These are phyloP conservation scores for Cladophialophora carrionii DNA, from an alignment of 2,329 filamentous ascomycete species.

Conservation along the genomic window DNA sequence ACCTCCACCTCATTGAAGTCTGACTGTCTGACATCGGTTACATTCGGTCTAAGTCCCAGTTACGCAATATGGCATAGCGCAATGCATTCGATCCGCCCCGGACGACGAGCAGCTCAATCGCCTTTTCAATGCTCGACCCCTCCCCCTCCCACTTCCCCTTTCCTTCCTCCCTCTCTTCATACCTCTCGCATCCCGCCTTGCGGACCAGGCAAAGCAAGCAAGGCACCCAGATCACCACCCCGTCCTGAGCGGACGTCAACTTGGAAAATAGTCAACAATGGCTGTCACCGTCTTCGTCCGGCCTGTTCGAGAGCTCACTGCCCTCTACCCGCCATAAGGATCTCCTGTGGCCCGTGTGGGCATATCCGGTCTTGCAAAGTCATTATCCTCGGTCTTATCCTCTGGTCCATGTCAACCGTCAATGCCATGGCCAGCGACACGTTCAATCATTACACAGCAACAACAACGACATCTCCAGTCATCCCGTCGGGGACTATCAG, in stretches of 20 bases:
- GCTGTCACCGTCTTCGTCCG: constrained; percentile 12
- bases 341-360: constrained; percentile 28
- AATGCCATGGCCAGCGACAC: constrained; percentile 31
- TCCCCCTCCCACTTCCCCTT: constrained; percentile 22
- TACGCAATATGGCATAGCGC: constrained; percentile 24
- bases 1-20: no score
- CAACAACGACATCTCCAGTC: constrained; percentile 1
- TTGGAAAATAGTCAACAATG: constrained; percentile 37
- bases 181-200: constrained; percentile 23
- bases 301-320: constrained; percentile 13
- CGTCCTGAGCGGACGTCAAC: constrained; percentile 17
- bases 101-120: constrained; percentile 13
- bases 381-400: constrained; percentile 27
- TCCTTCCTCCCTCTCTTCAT: constrained; percentile 14
- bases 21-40: not conserved
- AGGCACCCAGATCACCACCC: constrained; percentile 18
- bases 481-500: constrained; percentile 4
- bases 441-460: constrained; percentile 28
- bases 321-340: constrained; percentile 33
- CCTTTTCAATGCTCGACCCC: constrained; percentile 10
- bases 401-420: constrained; percentile 28
- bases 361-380: constrained; percentile 27
- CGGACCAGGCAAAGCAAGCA: constrained; percentile 29
- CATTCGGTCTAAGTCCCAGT: constrained; percentile 17
- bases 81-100: constrained; percentile 19